Evolutionary conservation across 2,329 filamentous ascomycete genomes (phyloP).

Genomic region (Ophiosphaerella narmari): DNA sequence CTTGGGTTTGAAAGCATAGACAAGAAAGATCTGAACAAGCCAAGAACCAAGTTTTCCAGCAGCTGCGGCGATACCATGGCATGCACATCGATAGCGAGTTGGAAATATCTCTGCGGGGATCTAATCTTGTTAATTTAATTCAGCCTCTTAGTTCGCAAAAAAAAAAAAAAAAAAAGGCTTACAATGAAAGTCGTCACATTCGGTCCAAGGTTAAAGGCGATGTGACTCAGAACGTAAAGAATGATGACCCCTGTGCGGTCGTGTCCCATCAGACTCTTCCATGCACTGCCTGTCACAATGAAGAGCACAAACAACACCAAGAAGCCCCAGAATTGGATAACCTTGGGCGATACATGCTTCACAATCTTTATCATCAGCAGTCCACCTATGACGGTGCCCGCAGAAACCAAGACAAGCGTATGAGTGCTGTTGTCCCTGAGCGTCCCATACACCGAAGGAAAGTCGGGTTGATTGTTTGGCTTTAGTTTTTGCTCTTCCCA

Average conservation of each 20-base stretch:
- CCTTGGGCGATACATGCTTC: constrained; percentile 39
- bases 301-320: constrained; percentile 37
- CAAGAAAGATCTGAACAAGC: constrained; percentile 49
- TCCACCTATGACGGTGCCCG: constrained; percentile 37
- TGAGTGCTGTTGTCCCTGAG: constrained; percentile 37
- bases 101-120: constrained; percentile 63
- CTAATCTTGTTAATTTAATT: constrained; percentile 48
- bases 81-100: constrained; percentile 59
- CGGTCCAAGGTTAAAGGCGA: constrained; percentile 43
- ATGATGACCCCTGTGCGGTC: constrained; percentile 34
- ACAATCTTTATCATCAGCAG: constrained; percentile 41
- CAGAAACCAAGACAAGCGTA: constrained; percentile 41
- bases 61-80: constrained; percentile 60
- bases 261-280: constrained; percentile 32
- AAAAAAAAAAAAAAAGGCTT: constrained; percentile 22
- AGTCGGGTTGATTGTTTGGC: constrained; percentile 4
- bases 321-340: constrained; percentile 42
- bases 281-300: constrained; percentile 39
- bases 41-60: constrained; percentile 59
- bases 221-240: constrained; percentile 40
- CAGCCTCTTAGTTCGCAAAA: constrained; percentile 22
- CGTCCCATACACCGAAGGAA: constrained; percentile 24
- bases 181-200: constrained; percentile 45
- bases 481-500: constrained; percentile 27
- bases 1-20: constrained; percentile 32